phyloP scores from a whole-genome alignment of 495 filamentous ascomycete species.

The Tuber brumale region DNA sequence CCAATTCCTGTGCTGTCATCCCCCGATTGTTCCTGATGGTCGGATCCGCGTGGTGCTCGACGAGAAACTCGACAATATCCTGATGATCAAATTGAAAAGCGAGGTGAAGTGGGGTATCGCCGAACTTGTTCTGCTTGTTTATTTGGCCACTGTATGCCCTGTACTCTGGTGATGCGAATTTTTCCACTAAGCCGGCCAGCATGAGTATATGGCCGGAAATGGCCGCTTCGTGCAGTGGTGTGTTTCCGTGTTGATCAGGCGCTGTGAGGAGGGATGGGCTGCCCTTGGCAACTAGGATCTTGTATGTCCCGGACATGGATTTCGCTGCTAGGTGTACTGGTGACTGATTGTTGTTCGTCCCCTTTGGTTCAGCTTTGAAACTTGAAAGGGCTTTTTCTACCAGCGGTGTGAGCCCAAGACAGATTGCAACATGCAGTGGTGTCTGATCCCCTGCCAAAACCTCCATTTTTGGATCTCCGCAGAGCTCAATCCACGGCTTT shows the following conservation, averaged over 20 bases:
- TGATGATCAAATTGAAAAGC: neutral
- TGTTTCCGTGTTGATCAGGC: neutral
- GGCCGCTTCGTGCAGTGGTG: neutral
- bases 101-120: neutral
- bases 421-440: neutral
- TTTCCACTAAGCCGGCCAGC: neutral
- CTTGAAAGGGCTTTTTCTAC: neutral
- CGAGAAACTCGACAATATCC: neutral
- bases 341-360: neutral
- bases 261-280: neutral
- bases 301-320: neutral
- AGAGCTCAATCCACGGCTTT: neutral
- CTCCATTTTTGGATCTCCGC: neutral
- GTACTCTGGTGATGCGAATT: neutral
- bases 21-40: neutral
- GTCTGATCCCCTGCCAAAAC: neutral
- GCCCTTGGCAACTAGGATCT: neutral
- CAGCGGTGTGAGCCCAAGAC: neutral
- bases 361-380: neutral
- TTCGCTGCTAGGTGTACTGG: neutral
- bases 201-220: neutral
- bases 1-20: conserved; percentile 49
- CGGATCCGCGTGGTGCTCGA: neutral
- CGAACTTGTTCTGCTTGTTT: neutral
- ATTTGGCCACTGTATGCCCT: neutral